Percentiles rank a stretch among this genome's conserved stretches.
phyloP scores from a whole-genome alignment of 2,329 filamentous ascomycete species.

The Diaporthe australafricana region DNA sequence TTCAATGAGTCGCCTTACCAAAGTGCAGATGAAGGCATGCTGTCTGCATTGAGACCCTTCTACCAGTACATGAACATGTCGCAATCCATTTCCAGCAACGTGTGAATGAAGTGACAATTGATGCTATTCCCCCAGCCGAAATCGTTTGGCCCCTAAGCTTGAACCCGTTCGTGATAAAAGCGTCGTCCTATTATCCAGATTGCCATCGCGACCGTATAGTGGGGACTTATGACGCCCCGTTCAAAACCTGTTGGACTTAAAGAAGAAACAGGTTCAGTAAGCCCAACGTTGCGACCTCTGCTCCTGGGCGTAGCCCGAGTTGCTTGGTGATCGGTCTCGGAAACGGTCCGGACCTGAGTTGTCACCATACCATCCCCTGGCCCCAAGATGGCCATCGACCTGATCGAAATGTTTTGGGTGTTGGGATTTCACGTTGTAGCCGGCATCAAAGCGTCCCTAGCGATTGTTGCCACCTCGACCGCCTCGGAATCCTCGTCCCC shows the following conservation, averaged over 20 bases:
- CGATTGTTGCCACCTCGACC: constrained; percentile 36
- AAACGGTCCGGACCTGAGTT: neutral
- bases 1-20: neutral
- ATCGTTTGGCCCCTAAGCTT: neutral
- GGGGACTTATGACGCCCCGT: neutral
- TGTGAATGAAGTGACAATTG: neutral
- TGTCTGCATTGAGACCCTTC: neutral
- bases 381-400: neutral
- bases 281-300: neutral
- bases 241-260: neutral
- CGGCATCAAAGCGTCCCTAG: constrained; percentile 31
- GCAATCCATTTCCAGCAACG: constrained; percentile 4
- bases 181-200: neutral
- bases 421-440: neutral
- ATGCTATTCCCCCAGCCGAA: neutral
- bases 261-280: neutral
- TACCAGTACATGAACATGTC: neutral
- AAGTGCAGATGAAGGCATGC: neutral
- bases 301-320: constrained; percentile 3
- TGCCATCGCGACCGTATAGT: neutral
- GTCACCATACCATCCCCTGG: neutral
- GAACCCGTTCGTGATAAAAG: neutral
- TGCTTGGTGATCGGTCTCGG: neutral
- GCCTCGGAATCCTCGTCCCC: constrained; percentile 35
- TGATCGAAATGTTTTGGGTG: neutral